A percentile compares a stretch with the other conserved stretches of the same genome.
Conservation (phyloP, 352 stramenopile genomes). For the Elongisporangium undulatum region DNA sequence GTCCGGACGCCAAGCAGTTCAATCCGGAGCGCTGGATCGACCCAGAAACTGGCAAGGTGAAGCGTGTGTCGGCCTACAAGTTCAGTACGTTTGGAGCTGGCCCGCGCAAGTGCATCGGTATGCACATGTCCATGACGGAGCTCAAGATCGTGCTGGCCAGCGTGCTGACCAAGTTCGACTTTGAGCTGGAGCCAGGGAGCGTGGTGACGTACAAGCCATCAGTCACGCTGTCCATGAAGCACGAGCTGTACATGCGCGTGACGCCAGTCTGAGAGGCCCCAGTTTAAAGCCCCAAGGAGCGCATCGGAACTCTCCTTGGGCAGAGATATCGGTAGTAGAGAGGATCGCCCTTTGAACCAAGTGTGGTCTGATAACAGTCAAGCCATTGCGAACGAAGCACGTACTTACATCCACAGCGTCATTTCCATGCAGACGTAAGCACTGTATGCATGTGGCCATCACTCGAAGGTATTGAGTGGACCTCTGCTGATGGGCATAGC, state of each 20-base stretch:
- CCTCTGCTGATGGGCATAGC: too few relatives aligned
- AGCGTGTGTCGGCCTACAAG: constrained; percentile 36
- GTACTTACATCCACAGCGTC: too few relatives aligned
- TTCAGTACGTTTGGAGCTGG: constrained; percentile 51
- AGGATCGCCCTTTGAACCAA: too few relatives aligned
- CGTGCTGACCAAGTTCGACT: constrained; percentile 36
- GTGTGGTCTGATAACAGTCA: too few relatives aligned
- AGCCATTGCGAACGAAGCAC: too few relatives aligned
- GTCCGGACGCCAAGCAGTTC: constrained; percentile 38
- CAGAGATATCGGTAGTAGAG: too few relatives aligned
- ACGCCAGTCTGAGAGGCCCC: constrained; percentile 4
- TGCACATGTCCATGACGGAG: constrained; percentile 47
- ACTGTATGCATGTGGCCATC: too few relatives aligned
- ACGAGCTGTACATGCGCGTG: constrained; percentile 34
- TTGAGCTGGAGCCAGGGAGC: constrained; percentile 26
- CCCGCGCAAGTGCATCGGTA: constrained; percentile 53
- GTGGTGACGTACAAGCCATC: constrained; percentile 28
- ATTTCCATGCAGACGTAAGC: too few relatives aligned
- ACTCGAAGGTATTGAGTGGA: too few relatives aligned
- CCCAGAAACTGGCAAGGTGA: constrained; percentile 23
- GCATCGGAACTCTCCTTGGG: background rate
- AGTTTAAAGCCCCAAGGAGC: background rate
- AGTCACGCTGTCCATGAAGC: constrained; percentile 20
- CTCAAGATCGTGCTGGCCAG: constrained; percentile 40
- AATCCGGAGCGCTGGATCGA: constrained; percentile 69